A percentile compares a stretch with the other conserved stretches of the same genome.
phyloP scores from a whole-genome alignment of 768 basidiomycete species.

The Mycena venus region DNA sequence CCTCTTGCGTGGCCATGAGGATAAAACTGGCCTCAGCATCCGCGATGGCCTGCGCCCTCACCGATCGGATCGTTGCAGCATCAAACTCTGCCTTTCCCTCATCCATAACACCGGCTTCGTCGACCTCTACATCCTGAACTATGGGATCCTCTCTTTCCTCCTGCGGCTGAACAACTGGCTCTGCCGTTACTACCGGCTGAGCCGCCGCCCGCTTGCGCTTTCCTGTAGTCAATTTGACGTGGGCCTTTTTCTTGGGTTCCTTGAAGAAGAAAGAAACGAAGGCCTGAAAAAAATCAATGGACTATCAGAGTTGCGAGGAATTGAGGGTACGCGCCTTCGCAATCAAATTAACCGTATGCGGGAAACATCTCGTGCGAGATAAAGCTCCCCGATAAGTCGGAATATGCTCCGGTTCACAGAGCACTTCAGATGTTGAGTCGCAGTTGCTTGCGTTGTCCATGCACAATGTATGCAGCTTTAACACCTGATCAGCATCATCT shows the following conservation, averaged over 20 bases:
- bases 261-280: conserved; percentile 46
- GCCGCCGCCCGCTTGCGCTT: background rate
- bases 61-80: conserved; percentile 22
- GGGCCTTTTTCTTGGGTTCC: conserved; percentile 35
- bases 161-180: background rate
- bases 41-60: conserved; percentile 23
- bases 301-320: background rate
- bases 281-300: conserved; percentile 25
- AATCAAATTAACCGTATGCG: conserved; percentile 49
- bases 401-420: conserved; percentile 29
- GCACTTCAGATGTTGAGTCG: conserved; percentile 38
- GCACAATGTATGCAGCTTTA: conserved; percentile 41
- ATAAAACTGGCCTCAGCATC: conserved; percentile 2
- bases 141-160: background rate
- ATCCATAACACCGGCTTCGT: conserved; percentile 29
- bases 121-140: background rate
- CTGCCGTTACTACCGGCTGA: no score
- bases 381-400: conserved; percentile 39
- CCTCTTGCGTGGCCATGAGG: conserved; percentile 14
- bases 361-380: conserved; percentile 40
- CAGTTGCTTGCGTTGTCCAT: conserved; percentile 52
- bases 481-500: background rate
- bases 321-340: conserved; percentile 44
- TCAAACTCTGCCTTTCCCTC: conserved; percentile 37
- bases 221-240: background rate